Base-by-base conservation (phyloP, 768 basidiomycete genomes). In the Trametes cinnabarina region DNA sequence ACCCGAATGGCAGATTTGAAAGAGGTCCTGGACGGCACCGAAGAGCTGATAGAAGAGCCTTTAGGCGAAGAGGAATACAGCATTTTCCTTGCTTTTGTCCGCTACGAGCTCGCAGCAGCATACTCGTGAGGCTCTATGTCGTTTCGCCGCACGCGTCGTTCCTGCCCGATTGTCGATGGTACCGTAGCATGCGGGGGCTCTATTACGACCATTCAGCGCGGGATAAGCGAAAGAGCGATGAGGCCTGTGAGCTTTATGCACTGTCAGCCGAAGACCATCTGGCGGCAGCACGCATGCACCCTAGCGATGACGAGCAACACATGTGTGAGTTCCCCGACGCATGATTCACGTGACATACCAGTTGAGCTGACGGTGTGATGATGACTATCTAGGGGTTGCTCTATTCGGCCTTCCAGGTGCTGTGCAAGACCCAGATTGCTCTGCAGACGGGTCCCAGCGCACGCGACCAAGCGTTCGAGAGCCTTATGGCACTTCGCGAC, bases 241-340 rank as follows among this genome's bases (percentile, higher is more conserved):
- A n/a, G n/a, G n/a, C n/a, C n/a, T n/a, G n/a, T n/a, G n/a, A n/a
- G n/a, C n/a, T n/a, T n/a, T n/a, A 32, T 6, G 30, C 30, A 7
- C 30, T 32, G 30, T 1, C 49, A 0, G 41, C 57, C 9, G 35
- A 28, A 22, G 22, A 40, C 26, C 55, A 55, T 22, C 10, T 28
- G 17, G 22, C 34, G n/a, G 57, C 47, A 14, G 32, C 47, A 1
- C 22, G 17, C 11, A 23, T 19, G 4, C 51, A 50, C 23, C 57
- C 57, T 11, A 19, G n/a, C 22, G 61, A 62, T 42, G 57, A 62
- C 42, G 61, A 62, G 42, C 32, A n/a, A 4, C 34, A 50, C n/a
- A 11, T 32, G 11, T 58, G 57, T 58, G 32, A 47, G 53, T 42
- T 5, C 37, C 28, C 8, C 3, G 15, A 15, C 10, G n/a, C 14